Percentiles rank a stretch among this genome's conserved stretches.
Conservation (phyloP, 257 asterid species). For the Plantago ovata region DNA sequence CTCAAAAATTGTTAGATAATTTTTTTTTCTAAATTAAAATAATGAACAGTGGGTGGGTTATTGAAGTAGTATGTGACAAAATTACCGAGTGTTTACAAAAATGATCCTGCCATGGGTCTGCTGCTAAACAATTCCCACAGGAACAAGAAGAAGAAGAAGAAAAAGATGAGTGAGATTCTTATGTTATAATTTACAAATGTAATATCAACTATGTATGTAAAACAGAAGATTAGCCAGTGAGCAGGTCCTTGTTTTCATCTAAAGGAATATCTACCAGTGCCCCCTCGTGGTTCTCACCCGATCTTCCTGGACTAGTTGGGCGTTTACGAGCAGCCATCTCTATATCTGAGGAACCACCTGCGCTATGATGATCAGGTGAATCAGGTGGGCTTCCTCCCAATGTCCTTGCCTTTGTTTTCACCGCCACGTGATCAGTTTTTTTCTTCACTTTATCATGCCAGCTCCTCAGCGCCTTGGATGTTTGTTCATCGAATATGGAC, state of each 20-base stretch:
- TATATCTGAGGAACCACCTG: not conserved
- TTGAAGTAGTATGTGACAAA: too few species aligned
- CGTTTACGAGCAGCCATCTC: conserved; percentile 17
- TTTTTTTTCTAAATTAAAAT: too few species aligned
- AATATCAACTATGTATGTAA: too few species aligned
- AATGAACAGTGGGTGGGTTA: too few species aligned
- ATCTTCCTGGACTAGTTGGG: not conserved
- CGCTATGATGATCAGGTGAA: conserved; percentile 26
- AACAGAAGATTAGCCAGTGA: not conserved
- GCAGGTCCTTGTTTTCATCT: conserved; percentile 11
- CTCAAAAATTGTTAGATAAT: too few species aligned
- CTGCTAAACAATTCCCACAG: too few species aligned
- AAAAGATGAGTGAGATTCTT: too few species aligned
- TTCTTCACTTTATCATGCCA: conserved; percentile 81
- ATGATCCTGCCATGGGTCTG: too few species aligned
- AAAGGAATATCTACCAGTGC: conserved; percentile 6
- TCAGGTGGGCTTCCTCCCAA: conserved; percentile 46
- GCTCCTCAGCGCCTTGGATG: conserved; percentile 76
- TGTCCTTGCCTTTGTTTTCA: conserved; percentile 24
- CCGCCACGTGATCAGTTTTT: conserved; percentile 19
- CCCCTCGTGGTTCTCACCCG: not conserved
- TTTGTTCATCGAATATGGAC: conserved; percentile 88
- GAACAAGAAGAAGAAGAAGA: too few species aligned
- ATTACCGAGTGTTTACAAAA: too few species aligned
- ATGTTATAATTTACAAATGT: too few species aligned